Evolutionary conservation across 768 basidiomycete genomes (phyloP), one percentile per base, ranked within the genome.

Genomic region (Xerocomellus intermedius): DNA sequence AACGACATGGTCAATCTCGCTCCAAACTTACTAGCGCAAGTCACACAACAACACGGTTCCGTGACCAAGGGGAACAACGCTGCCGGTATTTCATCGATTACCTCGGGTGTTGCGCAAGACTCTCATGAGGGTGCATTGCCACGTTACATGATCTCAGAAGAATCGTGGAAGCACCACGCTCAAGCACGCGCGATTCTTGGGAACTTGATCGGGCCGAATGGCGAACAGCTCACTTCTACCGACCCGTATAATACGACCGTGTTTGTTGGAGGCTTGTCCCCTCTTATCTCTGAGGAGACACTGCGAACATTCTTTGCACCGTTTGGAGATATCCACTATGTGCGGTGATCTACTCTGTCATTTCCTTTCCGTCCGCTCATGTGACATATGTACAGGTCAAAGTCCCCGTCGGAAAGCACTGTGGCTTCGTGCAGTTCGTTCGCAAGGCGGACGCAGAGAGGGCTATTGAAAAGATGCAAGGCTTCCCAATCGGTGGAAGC

Each of bases 181-280:
- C 91, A 91, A 69, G 89, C 89, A 42, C 82, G 88, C 7, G 88
- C 89, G 2, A 89, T 92, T 53, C 73, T 93, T 53, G 87, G 89
- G 12, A 91, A 89, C 63, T 73, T 92, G 19, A 90, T 93, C 39
- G 91, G 91, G 21, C 90, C 89, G 1, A 91, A 92, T 57, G 91
- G 90, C 53, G 87, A 92, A 74, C 85, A 91, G 69, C 75, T 93
- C 58, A 91, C 89, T 28, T 90, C 89, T 22, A 91, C 87, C 21
- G 94, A 96, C 64, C 94, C 94, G n/a, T 93, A 94, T 66, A 97
- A 96, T 65, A 95, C 94, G 14, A 97, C 94, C 2, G 94, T 93
- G 6, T 97, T 97, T 59, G 94, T 97, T 19, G 94, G 94, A 24
- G 94, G 94, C 0, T 68, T 96, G 49, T 91, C 89, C 10, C 91